Evolutionary conservation across 257 asterid species (phyloP).

Genomic region (Solanum gandarillasii): DNA sequence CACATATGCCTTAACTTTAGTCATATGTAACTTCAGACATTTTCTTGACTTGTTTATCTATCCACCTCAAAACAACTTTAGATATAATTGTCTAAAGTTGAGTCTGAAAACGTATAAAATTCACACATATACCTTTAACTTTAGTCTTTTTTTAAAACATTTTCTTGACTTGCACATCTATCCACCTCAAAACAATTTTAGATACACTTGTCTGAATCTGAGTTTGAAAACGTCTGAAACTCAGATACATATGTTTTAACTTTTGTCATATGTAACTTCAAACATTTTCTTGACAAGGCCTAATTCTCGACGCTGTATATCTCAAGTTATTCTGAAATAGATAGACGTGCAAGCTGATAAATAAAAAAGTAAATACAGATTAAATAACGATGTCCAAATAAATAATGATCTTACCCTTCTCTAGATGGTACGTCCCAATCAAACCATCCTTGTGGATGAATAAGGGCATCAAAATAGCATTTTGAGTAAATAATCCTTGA

Average conservation of each 20-base stretch:
- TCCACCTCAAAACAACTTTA: background rate
- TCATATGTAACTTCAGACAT: no score
- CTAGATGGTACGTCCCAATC: conserved; percentile 25
- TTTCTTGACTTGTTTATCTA: background rate
- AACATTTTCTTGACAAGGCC: background rate
- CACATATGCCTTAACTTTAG: no score
- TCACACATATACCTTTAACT: rapidly evolving
- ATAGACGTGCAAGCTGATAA: background rate
- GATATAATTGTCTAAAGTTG: no score
- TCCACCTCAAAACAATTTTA: background rate
- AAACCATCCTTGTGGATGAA: conserved; percentile 56
- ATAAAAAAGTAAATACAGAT: no score
- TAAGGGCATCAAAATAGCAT: conserved; percentile 18
- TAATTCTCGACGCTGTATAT: background rate
- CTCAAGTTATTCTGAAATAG: background rate
- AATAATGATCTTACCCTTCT: background rate
- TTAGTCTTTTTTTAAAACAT: background rate
- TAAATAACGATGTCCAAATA: background rate
- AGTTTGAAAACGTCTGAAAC: no score
- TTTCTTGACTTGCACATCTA: background rate
- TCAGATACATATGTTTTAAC: rapidly evolving
- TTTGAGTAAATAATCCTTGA: conserved; percentile 40
- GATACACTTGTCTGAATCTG: background rate
- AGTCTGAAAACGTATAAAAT: background rate
- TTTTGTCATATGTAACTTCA: background rate